These are phyloP conservation scores for Podaxis sp. DNA, from an alignment of 768 basidiomycete genomes.

Conservation along the genomic window DNA sequence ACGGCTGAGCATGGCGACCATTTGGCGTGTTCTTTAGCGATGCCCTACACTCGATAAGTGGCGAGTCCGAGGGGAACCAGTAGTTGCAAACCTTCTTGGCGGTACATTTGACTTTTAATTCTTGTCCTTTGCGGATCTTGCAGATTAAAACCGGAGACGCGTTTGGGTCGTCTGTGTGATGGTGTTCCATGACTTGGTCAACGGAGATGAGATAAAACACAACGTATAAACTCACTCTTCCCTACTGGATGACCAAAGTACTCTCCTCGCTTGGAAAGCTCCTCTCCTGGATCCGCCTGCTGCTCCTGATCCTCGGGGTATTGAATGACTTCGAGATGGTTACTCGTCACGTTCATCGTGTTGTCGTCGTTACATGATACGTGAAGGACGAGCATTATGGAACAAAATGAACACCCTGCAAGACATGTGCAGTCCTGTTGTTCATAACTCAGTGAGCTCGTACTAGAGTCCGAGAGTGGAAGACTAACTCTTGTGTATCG, in stretches of 20 bases:
- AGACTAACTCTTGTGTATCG: constrained; percentile 66
- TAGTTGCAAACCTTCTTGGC: constrained; percentile 80
- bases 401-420: constrained; percentile 81
- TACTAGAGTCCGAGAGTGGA: constrained; percentile 3
- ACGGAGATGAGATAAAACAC: constrained; percentile 7
- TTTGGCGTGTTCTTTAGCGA: constrained; percentile 98
- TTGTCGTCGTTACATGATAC: constrained; percentile 69
- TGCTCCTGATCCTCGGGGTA: constrained; percentile 31
- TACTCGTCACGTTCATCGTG: constrained; percentile 85
- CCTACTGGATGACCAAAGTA: constrained; percentile 83
- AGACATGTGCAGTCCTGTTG: constrained; percentile 91
- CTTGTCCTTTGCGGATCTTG: constrained; percentile 93
- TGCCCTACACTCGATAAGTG: constrained; percentile 55
- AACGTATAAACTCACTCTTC: constrained; percentile 52
- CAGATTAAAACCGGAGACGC: constrained; percentile 77
- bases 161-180: constrained; percentile 52
- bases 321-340: constrained; percentile 69
- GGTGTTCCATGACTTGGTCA: neutral
- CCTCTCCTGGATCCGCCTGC: constrained; percentile 55
- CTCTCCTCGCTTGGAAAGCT: constrained; percentile 69
- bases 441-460: constrained; percentile 1
- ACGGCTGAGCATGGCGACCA: constrained; percentile 98
- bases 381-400: constrained; percentile 77
- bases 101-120: constrained; percentile 78
- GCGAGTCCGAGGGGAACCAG: neutral